A percentile compares a stretch with the other conserved stretches of the same genome.
phyloP scores from a whole-genome alignment of 225 moss, liverwort and hornwort genomes.

The Polytrichum commune region DNA sequence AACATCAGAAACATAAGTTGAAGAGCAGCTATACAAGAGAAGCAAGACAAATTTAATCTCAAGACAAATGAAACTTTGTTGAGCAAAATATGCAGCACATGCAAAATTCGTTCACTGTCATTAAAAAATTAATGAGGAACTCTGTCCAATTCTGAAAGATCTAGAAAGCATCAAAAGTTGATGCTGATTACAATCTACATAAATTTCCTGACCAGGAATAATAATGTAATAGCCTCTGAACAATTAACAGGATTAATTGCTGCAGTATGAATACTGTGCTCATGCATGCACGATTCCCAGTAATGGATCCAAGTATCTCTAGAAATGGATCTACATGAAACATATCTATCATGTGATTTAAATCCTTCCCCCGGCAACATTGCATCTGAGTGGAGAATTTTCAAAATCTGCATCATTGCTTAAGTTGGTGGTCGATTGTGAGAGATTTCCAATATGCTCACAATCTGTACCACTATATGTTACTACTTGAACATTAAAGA shows the following conservation, averaged over 20 bases:
- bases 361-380: neutral
- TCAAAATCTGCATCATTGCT: neutral
- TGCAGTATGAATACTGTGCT: neutral
- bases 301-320: neutral
- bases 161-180: too few relatives aligned
- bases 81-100: too few relatives aligned
- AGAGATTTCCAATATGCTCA: neutral
- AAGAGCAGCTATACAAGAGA: too few relatives aligned
- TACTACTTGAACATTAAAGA: neutral
- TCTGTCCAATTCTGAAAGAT: too few relatives aligned
- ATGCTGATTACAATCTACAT: too few relatives aligned
- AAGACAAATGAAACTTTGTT: too few relatives aligned
- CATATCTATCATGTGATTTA: neutral
- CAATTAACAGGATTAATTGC: neutral
- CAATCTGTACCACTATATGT: neutral
- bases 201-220: too few relatives aligned
- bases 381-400: neutral
- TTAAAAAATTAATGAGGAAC: too few relatives aligned
- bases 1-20: too few relatives aligned
- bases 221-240: too few relatives aligned
- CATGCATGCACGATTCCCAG: neutral
- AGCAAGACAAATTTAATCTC: too few relatives aligned
- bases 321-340: neutral
- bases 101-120: too few relatives aligned
- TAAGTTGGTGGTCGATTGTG: neutral